phyloP scores from a whole-genome alignment of 352 stramenopile species.

The Phytopythium ostracodes region DNA sequence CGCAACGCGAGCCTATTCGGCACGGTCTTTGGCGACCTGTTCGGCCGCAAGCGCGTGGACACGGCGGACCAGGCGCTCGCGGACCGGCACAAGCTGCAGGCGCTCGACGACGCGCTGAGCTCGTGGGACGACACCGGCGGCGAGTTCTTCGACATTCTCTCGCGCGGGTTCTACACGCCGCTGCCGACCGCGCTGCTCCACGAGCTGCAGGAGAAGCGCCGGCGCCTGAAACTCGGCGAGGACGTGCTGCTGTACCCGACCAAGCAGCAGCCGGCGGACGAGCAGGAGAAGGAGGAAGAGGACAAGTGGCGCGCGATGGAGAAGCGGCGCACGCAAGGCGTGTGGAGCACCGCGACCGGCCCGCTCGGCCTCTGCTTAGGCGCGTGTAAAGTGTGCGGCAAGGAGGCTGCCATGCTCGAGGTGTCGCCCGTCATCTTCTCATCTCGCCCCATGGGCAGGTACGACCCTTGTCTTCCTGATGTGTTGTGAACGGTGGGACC shows the following conservation, averaged over 20 bases:
- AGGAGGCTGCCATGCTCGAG: constrained; percentile 71
- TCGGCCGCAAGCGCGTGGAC: constrained; percentile 54
- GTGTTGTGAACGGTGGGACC: too few relatives aligned
- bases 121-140: constrained; percentile 71
- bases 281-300: constrained; percentile 23
- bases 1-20: constrained; percentile 48
- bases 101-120: constrained; percentile 15
- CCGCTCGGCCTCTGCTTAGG: constrained; percentile 50
- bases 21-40: constrained; percentile 66
- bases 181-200: constrained; percentile 38
- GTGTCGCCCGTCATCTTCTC: constrained; percentile 59
- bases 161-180: constrained; percentile 62
- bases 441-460: constrained; percentile 22
- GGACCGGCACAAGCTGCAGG: constrained; percentile 32
- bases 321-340: constrained; percentile 41
- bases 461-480: not conserved
- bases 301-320: constrained; percentile 37
- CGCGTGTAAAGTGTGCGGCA: constrained; percentile 52
- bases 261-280: constrained; percentile 9
- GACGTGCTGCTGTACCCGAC: constrained; percentile 8
- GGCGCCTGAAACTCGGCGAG: constrained; percentile 14
- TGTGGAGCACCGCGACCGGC: constrained; percentile 64
- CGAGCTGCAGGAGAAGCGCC: constrained; percentile 32
- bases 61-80: constrained; percentile 36
- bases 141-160: constrained; percentile 55